A percentile compares a stretch with the other conserved stretches of the same genome.
These are phyloP conservation scores for Flagelloscypha sp. DNA, from an alignment of 768 basidiomycete species.

Conservation along the genomic window DNA sequence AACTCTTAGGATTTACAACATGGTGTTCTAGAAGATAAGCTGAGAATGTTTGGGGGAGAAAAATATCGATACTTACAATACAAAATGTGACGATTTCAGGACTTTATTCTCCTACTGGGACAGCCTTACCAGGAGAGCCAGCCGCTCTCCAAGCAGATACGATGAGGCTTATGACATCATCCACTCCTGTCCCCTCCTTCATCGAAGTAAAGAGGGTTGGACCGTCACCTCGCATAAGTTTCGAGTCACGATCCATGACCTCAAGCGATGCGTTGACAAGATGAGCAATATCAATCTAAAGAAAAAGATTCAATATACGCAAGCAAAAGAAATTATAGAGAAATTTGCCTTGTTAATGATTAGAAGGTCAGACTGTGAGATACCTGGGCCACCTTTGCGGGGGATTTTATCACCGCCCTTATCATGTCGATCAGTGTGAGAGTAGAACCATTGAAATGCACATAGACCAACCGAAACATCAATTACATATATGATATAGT, in stretches of 20 bases:
- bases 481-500: slow-evolving; percentile 94
- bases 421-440: slow-evolving; percentile 2
- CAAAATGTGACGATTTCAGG: no score
- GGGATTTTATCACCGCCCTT: slow-evolving; percentile 98
- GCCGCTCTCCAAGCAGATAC: slow-evolving; percentile 84
- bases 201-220: slow-evolving; percentile 90
- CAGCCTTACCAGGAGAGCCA: slow-evolving; percentile 60
- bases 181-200: slow-evolving; percentile 67
- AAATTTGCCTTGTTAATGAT: slow-evolving; percentile 79
- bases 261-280: slow-evolving; percentile 88
- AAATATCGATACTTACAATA: no score
- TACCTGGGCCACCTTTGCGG: slow-evolving; percentile 95
- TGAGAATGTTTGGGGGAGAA: no score
- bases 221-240: slow-evolving; percentile 87
- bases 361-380: slow-evolving; percentile 90
- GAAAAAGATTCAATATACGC: slow-evolving; percentile 1
- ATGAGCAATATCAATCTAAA: slow-evolving; percentile 85
- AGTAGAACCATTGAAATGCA: slow-evolving; percentile 3
- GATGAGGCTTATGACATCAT: slow-evolving; percentile 74
- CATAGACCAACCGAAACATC: slow-evolving; percentile 59
- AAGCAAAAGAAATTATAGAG: slow-evolving; percentile 1
- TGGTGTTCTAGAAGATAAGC: no score
- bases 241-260: slow-evolving; percentile 92
- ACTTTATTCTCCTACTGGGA: slow-evolving; percentile 41
- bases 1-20: no score